phyloP scores from a whole-genome alignment of 1,284 basidiomycete species.

The Fomitopsis schrenkii region DNA sequence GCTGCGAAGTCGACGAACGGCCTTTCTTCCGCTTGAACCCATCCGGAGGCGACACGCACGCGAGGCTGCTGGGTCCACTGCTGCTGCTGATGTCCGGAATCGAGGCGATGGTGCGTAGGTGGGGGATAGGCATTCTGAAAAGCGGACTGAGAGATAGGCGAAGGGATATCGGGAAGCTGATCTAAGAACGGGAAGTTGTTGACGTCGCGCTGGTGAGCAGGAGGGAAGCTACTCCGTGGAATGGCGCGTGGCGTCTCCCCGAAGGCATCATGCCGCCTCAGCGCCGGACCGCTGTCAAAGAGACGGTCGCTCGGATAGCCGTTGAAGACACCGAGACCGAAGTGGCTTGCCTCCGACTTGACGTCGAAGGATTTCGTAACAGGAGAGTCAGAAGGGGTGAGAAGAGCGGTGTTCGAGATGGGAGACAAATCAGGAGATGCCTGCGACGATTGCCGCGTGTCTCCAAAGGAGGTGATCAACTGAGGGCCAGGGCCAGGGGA shows the following conservation, averaged over 20 bases:
- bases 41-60: slow-evolving; percentile 27
- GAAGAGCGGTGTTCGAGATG: slow-evolving; percentile 55
- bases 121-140: slow-evolving; percentile 26
- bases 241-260: slow-evolving; percentile 11
- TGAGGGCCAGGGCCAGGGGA: slow-evolving; percentile 56
- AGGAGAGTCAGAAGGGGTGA: slow-evolving; percentile 70
- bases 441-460: slow-evolving; percentile 35
- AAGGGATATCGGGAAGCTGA: slow-evolving; percentile 41
- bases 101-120: slow-evolving; percentile 18
- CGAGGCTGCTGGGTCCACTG: slow-evolving; percentile 23
- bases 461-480: slow-evolving; percentile 28
- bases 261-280: slow-evolving; percentile 17
- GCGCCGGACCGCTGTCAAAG: slow-evolving; percentile 26
- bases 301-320: slow-evolving; percentile 25
- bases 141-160: slow-evolving; percentile 31
- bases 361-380: slow-evolving; percentile 48
- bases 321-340: slow-evolving; percentile 37
- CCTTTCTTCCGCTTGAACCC: slow-evolving; percentile 28
- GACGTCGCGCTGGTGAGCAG: slow-evolving; percentile 27
- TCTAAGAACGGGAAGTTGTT: slow-evolving; percentile 46
- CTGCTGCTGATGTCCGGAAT: slow-evolving; percentile 16
- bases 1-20: slow-evolving; percentile 16
- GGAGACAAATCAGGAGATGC: slow-evolving; percentile 64
- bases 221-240: slow-evolving; percentile 14
- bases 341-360: slow-evolving; percentile 43